Percentiles rank a stretch among this genome's conserved stretches.
Conservation (phyloP, 805 yeast genomes). For the Nakazawaea ernobii region DNA sequence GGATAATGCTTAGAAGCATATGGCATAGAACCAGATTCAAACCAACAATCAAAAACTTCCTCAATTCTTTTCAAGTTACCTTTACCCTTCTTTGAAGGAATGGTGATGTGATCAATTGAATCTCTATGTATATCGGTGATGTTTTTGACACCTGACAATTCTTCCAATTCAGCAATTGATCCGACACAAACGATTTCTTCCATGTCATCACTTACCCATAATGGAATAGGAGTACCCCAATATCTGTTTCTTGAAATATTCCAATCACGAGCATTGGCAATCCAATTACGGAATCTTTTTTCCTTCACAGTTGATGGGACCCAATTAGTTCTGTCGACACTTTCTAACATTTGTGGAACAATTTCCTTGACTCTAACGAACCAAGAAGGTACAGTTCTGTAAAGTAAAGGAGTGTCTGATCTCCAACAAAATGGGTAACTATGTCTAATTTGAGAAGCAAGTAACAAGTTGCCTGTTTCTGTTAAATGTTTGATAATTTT, state of each 20-base stretch:
- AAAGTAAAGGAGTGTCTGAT: constrained; percentile 95
- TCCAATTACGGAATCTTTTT: constrained; percentile 96
- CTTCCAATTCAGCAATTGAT: constrained; percentile 78
- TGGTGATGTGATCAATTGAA: constrained; percentile 82
- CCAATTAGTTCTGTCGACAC: constrained; percentile 88
- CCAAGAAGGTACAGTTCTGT: constrained; percentile 98
- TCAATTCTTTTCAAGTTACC: constrained; percentile 86
- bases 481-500: constrained; percentile 81
- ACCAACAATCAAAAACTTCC: constrained; percentile 99
- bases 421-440: constrained; percentile 99
- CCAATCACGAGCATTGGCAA: constrained; percentile 99
- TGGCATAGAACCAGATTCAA: constrained; percentile 99
- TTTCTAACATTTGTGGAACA: constrained; percentile 83
- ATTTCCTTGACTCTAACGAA: constrained; percentile 85
- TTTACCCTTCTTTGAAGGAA: constrained; percentile 87
- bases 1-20: constrained; percentile 97
- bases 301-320: constrained; percentile 89
- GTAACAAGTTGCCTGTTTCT: constrained; percentile 66
- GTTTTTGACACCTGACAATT: constrained; percentile 74
- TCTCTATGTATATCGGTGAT: constrained; percentile 95
- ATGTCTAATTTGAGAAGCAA: constrained; percentile 82
- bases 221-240: constrained; percentile 99
- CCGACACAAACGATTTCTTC: constrained; percentile 93
- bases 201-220: constrained; percentile 93
- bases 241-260: constrained; percentile 96